phyloP scores from a whole-genome alignment of 768 basidiomycete species.

The Suillus ampliporus region DNA sequence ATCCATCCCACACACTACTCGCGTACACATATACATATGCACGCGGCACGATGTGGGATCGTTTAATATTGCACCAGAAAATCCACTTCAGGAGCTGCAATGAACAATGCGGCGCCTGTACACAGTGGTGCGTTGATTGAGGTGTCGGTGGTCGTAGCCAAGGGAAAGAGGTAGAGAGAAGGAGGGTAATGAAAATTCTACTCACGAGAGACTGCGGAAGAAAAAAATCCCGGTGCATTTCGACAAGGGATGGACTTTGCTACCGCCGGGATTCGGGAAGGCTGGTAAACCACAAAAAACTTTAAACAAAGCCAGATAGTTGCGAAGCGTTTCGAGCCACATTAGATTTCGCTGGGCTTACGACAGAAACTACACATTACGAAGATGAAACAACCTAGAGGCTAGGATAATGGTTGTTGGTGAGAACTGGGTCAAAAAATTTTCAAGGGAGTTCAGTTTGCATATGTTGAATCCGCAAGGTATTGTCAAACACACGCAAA shows the following conservation, averaged over 20 bases:
- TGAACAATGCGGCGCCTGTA: slow-evolving; percentile 37
- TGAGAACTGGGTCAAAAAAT: no score
- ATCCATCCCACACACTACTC: neutral
- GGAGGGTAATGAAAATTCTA: neutral
- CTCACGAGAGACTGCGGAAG: neutral
- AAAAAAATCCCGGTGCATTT: no score
- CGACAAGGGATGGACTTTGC: neutral
- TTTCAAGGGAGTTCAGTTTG: neutral
- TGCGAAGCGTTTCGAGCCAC: neutral
- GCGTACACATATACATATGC: neutral
- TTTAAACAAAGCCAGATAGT: neutral
- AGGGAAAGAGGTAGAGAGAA: neutral
- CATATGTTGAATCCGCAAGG: neutral
- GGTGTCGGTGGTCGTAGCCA: neutral
- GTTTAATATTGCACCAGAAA: slow-evolving; percentile 33
- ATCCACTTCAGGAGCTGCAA: slow-evolving; percentile 39
- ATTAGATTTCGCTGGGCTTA: no score
- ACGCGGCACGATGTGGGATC: slow-evolving; percentile 6
- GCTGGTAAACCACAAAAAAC: no score
- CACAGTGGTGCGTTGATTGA: slow-evolving; percentile 31
- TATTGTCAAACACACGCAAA: neutral
- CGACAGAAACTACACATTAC: no score
- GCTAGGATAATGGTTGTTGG: no score
- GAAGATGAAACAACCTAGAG: no score
- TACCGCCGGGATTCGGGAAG: neutral